Evolutionary conservation across 257 asterid genomes (phyloP).

Genomic region (Forsythia suspensa): DNA sequence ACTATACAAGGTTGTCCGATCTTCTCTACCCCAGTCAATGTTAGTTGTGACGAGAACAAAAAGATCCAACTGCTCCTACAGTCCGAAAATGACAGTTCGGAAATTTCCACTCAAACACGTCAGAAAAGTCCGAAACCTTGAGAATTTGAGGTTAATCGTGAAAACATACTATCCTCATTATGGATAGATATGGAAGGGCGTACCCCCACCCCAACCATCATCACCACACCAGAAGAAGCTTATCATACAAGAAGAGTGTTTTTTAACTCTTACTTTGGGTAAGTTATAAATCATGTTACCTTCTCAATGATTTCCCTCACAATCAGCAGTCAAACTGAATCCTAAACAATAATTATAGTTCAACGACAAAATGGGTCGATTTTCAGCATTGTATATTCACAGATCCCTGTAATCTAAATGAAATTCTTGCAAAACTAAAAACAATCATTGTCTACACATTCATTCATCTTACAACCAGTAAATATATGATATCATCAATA

Average conservation of each 20-base stretch:
- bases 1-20: background rate
- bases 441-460: background rate
- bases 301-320: background rate
- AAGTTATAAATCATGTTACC: background rate
- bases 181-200: background rate
- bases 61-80: background rate
- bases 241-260: background rate
- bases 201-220: background rate
- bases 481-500: too few relatives aligned
- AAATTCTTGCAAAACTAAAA: too few relatives aligned
- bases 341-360: background rate
- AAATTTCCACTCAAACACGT: background rate
- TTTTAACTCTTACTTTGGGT: background rate
- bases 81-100: background rate
- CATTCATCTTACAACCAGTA: background rate
- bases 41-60: background rate
- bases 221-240: background rate
- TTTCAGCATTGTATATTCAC: background rate
- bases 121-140: background rate
- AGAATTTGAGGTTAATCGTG: background rate
- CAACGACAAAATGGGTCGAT: background rate
- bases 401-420: background rate
- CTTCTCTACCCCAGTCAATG: background rate
- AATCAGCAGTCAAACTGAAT: background rate
- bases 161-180: background rate